These are phyloP conservation scores for Fusarium sp. DNA, from an alignment of 2,329 filamentous ascomycete genomes.

Conservation along the genomic window DNA sequence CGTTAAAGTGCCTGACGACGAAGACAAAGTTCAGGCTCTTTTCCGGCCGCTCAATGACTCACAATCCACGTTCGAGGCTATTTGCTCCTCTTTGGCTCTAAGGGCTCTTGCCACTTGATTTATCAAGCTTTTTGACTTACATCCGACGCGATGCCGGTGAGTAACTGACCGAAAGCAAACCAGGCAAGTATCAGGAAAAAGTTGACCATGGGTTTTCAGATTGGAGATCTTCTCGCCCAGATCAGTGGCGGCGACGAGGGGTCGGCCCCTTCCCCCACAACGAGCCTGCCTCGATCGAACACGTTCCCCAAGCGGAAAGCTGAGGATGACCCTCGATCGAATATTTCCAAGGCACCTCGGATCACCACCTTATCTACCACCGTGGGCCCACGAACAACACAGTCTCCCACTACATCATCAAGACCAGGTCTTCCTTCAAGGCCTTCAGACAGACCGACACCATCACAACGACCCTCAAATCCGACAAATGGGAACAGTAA, in stretches of 20 bases:
- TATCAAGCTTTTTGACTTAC: conserved; percentile 22
- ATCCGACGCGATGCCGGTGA: conserved; percentile 51
- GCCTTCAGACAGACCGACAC: conserved; percentile 45
- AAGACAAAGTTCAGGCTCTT: conserved; percentile 26
- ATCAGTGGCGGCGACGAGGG: conserved; percentile 68
- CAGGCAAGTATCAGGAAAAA: conserved; percentile 28
- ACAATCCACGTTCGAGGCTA: conserved; percentile 42
- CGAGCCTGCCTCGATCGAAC: conserved; percentile 47
- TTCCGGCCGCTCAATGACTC: conserved; percentile 47
- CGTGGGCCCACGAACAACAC: conserved; percentile 38
- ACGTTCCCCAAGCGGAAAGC: conserved; percentile 68
- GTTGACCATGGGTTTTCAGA: conserved; percentile 47
- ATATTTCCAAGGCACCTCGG: conserved; percentile 59
- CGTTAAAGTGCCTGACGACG: conserved; percentile 41
- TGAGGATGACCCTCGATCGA: conserved; percentile 61
- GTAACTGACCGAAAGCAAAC: conserved; percentile 26
- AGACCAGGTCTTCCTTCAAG: conserved; percentile 42
- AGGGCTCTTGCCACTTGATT: conserved; percentile 20
- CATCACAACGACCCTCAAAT: conserved; percentile 43
- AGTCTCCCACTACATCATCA: conserved; percentile 35
- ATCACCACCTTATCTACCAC: conserved; percentile 43
- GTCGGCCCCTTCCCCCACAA: conserved; percentile 53
- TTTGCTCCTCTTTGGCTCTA: conserved; percentile 42
- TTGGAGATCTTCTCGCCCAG: conserved; percentile 61
- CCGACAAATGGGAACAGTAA: conserved; percentile 27